Evolutionary conservation across 345 rosid genomes (phyloP).

Genomic region (Schrenkiella parvula): DNA sequence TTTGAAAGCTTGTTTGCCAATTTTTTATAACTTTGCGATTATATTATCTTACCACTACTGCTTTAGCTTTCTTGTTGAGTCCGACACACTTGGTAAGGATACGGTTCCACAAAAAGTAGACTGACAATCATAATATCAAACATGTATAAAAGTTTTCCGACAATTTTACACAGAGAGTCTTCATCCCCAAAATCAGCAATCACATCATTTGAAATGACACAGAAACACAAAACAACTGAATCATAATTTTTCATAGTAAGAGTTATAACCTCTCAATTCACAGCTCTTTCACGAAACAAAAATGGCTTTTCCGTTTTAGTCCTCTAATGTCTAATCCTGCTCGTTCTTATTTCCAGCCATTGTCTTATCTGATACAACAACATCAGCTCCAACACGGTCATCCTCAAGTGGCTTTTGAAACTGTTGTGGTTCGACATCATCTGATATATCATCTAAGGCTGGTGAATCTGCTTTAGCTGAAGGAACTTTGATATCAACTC

Average conservation of each 20-base stretch:
- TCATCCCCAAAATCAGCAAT: no score
- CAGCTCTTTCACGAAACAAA: background rate
- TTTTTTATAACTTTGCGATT: no score
- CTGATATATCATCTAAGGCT: slow-evolving; percentile 12
- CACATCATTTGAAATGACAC: no score
- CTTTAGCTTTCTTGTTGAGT: no score
- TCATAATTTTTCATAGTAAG: background rate
- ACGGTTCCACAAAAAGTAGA: no score
- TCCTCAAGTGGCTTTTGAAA: slow-evolving; percentile 8
- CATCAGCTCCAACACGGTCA: slow-evolving; percentile 8
- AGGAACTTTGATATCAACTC: background rate
- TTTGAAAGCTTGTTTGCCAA: no score
- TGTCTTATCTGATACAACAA: background rate
- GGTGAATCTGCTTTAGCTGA: slow-evolving; percentile 16
- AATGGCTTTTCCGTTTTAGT: background rate
- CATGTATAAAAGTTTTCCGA: no score
- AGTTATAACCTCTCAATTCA: background rate
- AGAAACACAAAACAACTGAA: background rate
- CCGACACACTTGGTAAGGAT: no score
- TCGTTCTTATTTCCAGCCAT: slow-evolving; percentile 12
- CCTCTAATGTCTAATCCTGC: background rate
- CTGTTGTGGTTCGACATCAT: slow-evolving; percentile 7
- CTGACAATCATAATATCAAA: no score
- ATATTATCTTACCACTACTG: no score
- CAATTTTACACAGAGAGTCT: no score